A percentile compares a stretch with the other conserved stretches of the same genome.
Conservation (phyloP, 495 filamentous ascomycete genomes). For the Penicillium herquei region DNA sequence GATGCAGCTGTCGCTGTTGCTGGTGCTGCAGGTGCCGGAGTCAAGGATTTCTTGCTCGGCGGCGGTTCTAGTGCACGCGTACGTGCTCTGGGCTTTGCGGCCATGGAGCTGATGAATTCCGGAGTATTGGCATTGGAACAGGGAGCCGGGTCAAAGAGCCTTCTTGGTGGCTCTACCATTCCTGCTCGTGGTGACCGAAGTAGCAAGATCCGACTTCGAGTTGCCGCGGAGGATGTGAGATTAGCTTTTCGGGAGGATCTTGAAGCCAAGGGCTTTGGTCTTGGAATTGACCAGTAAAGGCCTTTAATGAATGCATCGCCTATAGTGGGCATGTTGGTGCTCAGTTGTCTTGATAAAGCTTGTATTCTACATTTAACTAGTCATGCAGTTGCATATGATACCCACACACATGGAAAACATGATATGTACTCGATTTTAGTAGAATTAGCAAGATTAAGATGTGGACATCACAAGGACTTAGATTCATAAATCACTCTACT, state of each 20-base stretch:
- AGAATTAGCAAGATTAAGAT: no score
- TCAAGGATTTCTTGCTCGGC: conserved; percentile 45
- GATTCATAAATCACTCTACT: no score
- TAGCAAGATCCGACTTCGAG: conserved; percentile 79
- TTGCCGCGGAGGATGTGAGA: conserved; percentile 87
- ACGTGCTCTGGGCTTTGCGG: conserved; percentile 65
- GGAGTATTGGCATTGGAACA: conserved; percentile 82
- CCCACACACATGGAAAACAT: no score
- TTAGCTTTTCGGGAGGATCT: conserved; percentile 84
- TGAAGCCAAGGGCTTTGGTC: conserved; percentile 72
- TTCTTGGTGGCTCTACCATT: conserved; percentile 35
- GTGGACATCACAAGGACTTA: no score
- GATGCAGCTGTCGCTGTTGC: conserved; percentile 49
- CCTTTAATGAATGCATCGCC: neutral
- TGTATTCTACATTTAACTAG: no score
- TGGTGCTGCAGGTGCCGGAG: conserved; percentile 36
- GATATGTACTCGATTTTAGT: no score
- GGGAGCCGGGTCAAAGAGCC: conserved; percentile 29
- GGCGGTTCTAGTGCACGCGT: conserved; percentile 53
- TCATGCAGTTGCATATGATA: no score
- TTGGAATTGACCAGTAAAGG: conserved; percentile 39
- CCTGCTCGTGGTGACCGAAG: conserved; percentile 72
- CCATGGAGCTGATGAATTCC: conserved; percentile 78
- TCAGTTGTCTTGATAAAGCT: conserved; percentile 8
- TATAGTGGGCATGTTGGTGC: neutral